Percentiles rank a stretch among this genome's conserved stretches.
Conservation (phyloP, 2,329 filamentous ascomycete species). For the Aureobasidium namibiae region DNA sequence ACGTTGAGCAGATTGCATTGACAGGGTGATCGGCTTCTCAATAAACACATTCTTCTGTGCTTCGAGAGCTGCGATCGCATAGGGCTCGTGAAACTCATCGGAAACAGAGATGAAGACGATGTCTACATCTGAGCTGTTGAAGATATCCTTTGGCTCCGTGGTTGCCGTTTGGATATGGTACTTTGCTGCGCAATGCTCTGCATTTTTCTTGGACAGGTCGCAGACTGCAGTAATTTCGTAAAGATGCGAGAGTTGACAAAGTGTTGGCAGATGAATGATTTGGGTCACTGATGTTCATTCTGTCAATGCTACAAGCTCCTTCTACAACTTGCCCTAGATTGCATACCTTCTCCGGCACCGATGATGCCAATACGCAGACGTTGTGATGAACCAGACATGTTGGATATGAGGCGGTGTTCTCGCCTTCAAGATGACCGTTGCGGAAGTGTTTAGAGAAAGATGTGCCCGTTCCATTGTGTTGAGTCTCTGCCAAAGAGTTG, state of each 20-base stretch:
- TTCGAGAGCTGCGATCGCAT: conserved; percentile 45
- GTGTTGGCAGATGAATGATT: conserved; percentile 45
- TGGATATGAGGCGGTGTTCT: not conserved
- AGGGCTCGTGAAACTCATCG: conserved; percentile 48
- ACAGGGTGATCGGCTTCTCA: conserved; percentile 51
- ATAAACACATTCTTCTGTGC: conserved; percentile 50
- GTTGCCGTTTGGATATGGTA: conserved; percentile 28
- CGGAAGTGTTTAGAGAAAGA: not conserved
- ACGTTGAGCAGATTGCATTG: conserved; percentile 35
- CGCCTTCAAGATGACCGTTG: conserved; percentile 1
- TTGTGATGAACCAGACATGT: not conserved
- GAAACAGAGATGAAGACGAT: conserved; percentile 47
- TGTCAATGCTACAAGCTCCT: not conserved
- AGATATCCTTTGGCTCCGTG: conserved; percentile 34
- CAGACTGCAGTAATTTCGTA: conserved; percentile 44
- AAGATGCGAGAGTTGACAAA: conserved; percentile 36
- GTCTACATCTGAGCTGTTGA: conserved; percentile 38
- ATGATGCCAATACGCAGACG: conserved; percentile 34
- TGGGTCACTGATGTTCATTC: conserved; percentile 32
- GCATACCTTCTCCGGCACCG: conserved; percentile 36
- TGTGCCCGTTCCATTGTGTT: not conserved
- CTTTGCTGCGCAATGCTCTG: conserved; percentile 32
- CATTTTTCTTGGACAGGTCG: conserved; percentile 35
- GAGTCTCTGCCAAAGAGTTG: not conserved
- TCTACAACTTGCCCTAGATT: not conserved